Conservation (phyloP, 805 yeast genomes). For the Zygotorulaspora sp. region DNA sequence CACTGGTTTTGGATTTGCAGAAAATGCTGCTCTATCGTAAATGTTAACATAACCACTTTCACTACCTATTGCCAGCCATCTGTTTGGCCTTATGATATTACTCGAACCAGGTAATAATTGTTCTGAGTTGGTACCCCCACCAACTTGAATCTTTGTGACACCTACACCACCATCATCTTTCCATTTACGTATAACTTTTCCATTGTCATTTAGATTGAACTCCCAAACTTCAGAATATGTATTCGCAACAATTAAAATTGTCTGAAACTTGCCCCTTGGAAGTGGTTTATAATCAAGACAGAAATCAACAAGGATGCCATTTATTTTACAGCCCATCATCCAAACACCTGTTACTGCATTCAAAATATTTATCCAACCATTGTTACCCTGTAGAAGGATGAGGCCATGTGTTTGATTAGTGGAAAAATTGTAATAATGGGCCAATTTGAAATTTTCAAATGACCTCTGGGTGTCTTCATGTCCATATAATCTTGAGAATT, state of each 20-base stretch:
- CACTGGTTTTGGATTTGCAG: slow-evolving; percentile 42
- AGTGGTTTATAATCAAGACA: slow-evolving; percentile 35
- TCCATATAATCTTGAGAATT: slow-evolving; percentile 85
- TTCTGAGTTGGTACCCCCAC: slow-evolving; percentile 45
- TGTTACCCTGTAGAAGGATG: slow-evolving; percentile 73
- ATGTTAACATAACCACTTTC: slow-evolving; percentile 85
- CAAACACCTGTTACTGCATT: slow-evolving; percentile 80
- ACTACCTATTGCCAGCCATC: slow-evolving; percentile 87
- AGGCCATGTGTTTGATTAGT: slow-evolving; percentile 48
- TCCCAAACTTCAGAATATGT: slow-evolving; percentile 88
- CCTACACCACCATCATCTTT: slow-evolving; percentile 82
- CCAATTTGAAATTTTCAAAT: slow-evolving; percentile 78
- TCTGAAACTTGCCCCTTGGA: slow-evolving; percentile 25
- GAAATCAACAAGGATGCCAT: slow-evolving; percentile 80
- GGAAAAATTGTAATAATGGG: slow-evolving; percentile 38
- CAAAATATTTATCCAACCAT: slow-evolving; percentile 87
- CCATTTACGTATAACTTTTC: slow-evolving; percentile 63
- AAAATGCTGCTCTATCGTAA: slow-evolving; percentile 52
- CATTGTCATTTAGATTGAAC: slow-evolving; percentile 50
- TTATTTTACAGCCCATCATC: slow-evolving; percentile 80
- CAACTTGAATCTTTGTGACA: slow-evolving; percentile 68
- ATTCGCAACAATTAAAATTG: slow-evolving; percentile 55
- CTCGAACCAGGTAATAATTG: slow-evolving; percentile 25
- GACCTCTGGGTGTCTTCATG: slow-evolving; percentile 81
- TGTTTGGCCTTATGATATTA: slow-evolving; percentile 37